These are phyloP conservation scores for Penicillium alfredii DNA, from an alignment of 495 filamentous ascomycete species.

Conservation along the genomic window DNA sequence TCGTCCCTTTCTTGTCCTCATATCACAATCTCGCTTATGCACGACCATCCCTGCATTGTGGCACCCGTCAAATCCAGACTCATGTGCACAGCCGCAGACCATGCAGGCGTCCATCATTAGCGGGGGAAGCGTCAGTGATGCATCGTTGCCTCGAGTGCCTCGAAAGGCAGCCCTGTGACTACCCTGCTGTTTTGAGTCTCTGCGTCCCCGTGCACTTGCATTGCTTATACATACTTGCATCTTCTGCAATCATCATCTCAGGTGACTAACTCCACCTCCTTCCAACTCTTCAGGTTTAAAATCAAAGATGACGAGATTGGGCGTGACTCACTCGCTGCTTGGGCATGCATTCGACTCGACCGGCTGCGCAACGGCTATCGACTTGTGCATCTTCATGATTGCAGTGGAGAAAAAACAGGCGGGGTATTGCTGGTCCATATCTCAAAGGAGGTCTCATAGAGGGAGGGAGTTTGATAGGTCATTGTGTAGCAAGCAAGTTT, in stretches of 20 bases:
- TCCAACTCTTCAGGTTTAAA: conserved; percentile 59
- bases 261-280: too few species aligned
- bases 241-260: too few species aligned
- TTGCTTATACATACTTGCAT: too few species aligned
- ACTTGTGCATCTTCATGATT: conserved; percentile 66
- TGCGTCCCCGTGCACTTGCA: too few species aligned
- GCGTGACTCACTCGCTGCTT: conserved; percentile 70
- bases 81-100: neutral
- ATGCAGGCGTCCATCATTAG: conserved; percentile 3
- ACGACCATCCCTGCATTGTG: conserved; percentile 5
- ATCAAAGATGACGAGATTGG: conserved; percentile 77
- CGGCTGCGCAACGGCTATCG: conserved; percentile 68
- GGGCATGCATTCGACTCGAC: conserved; percentile 83
- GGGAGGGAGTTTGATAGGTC: neutral
- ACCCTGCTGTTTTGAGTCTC: too few species aligned
- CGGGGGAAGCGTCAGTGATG: too few species aligned
- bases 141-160: too few species aligned
- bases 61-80: conserved; percentile 1
- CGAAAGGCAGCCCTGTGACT: too few species aligned
- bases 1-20: neutral
- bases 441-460: conserved; percentile 44
- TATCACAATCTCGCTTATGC: neutral
- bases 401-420: conserved; percentile 51
- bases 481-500: too few species aligned
- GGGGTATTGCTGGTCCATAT: conserved; percentile 68